Conservation (phyloP, 805 yeast species). For the Clavispora phyllophila region DNA sequence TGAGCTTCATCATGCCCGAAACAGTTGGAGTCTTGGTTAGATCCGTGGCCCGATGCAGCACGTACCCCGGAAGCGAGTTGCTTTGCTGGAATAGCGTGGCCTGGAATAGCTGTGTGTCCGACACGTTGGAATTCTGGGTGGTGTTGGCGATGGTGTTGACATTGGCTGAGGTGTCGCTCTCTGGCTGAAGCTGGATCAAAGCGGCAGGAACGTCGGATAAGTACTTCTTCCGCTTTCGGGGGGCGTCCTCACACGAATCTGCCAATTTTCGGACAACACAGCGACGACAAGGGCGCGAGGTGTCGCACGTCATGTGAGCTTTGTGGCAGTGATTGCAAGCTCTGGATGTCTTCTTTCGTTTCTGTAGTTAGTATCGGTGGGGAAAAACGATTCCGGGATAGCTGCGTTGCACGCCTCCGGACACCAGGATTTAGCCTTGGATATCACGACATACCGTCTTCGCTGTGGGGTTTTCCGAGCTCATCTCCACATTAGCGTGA, state of each 20-base stretch:
- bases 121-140: not conserved
- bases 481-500: not conserved
- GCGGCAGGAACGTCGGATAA: constrained; percentile 52
- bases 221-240: constrained; percentile 80
- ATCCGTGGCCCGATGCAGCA: not conserved
- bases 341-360: constrained; percentile 62
- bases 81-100: constrained; percentile 15
- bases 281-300: constrained; percentile 73
- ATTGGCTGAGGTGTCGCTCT: not conserved
- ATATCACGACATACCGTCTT: not conserved
- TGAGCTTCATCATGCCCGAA: not conserved
- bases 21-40: not conserved
- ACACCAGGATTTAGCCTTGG: too few species aligned
- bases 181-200: constrained; percentile 2
- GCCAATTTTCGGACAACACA: constrained; percentile 68
- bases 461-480: not conserved
- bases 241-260: constrained; percentile 80
- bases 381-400: not conserved
- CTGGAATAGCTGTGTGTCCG: constrained; percentile 1
- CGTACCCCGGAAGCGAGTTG: constrained; percentile 10
- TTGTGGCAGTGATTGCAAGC: constrained; percentile 91
- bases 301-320: constrained; percentile 90
- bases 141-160: not conserved
- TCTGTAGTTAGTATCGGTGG: constrained; percentile 5
- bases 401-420: too few species aligned